Percentiles rank a stretch among this genome's conserved stretches.
These are phyloP conservation scores for Erucastrum elatum DNA, from an alignment of 345 rosid genomes.

Conservation along the genomic window DNA sequence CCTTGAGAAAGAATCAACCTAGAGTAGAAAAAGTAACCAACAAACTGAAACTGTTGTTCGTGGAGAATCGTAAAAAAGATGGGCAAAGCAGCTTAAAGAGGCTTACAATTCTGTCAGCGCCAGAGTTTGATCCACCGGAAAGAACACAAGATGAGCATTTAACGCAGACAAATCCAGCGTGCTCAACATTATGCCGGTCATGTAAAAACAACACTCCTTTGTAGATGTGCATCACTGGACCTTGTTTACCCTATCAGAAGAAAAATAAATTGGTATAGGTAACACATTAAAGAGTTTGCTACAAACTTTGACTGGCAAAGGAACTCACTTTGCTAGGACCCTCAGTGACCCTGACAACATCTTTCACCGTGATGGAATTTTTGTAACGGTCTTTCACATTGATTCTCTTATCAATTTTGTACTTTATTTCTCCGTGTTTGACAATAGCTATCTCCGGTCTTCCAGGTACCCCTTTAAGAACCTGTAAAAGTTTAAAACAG, in stretches of 20 bases:
- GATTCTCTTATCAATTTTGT: constrained; percentile 65
- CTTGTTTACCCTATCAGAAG: constrained; percentile 72
- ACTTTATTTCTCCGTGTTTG: constrained; percentile 76
- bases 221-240: constrained; percentile 76
- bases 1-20: constrained; percentile 68
- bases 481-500: constrained; percentile 38
- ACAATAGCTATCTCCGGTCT: constrained; percentile 69
- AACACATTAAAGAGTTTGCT: neutral
- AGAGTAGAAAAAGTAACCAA: constrained; percentile 20
- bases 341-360: constrained; percentile 69
- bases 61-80: neutral
- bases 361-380: constrained; percentile 69
- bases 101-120: constrained; percentile 62
- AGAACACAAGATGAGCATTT: constrained; percentile 64
- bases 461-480: constrained; percentile 86
- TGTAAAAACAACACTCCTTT: constrained; percentile 66
- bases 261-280: neutral
- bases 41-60: neutral
- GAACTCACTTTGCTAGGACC: constrained; percentile 78
- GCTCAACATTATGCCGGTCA: constrained; percentile 86
- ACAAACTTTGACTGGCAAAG: constrained; percentile 15
- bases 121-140: constrained; percentile 69
- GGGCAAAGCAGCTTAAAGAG: neutral
- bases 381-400: constrained; percentile 65
- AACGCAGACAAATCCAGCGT: constrained; percentile 82